These are phyloP conservation scores for Penicillium desertorum DNA, from an alignment of 495 filamentous ascomycete genomes.

Conservation along the genomic window DNA sequence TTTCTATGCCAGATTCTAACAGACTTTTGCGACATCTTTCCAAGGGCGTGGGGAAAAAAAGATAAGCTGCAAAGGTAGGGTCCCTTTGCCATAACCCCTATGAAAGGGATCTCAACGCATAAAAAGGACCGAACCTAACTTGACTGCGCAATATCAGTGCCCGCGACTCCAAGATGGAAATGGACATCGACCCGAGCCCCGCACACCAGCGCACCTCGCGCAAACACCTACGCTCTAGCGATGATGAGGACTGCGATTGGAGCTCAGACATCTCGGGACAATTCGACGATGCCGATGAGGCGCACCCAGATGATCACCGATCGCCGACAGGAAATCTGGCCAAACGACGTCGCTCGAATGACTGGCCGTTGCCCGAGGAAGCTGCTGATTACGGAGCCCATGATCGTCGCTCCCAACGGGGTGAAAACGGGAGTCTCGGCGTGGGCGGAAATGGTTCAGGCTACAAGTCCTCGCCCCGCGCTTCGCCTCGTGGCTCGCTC, in stretches of 20 bases:
- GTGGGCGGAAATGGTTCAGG: neutral
- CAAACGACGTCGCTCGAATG: constrained; percentile 49
- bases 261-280: constrained; percentile 40
- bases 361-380: constrained; percentile 48
- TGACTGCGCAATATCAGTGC: constrained; percentile 2
- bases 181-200: constrained; percentile 25
- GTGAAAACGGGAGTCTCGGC: constrained; percentile 10
- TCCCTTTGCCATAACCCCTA: constrained; percentile 16
- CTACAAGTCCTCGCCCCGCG: constrained; percentile 33
- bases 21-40: constrained; percentile 9
- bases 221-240: constrained; percentile 34
- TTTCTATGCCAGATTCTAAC: constrained; percentile 1
- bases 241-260: constrained; percentile 23
- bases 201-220: constrained; percentile 30
- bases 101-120: constrained; percentile 8
- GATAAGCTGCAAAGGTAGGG: constrained; percentile 20
- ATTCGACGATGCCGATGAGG: constrained; percentile 47
- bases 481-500: constrained; percentile 25
- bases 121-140: constrained; percentile 15
- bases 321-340: constrained; percentile 33
- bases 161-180: constrained; percentile 13
- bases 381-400: constrained; percentile 26
- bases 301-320: constrained; percentile 22
- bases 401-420: constrained; percentile 15
- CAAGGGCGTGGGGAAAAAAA: constrained; percentile 20